A percentile compares a stretch with the other conserved stretches of the same genome.
These are phyloP conservation scores for Ophiostoma pallidulum DNA, from an alignment of 2,329 filamentous ascomycete genomes.

Conservation along the genomic window DNA sequence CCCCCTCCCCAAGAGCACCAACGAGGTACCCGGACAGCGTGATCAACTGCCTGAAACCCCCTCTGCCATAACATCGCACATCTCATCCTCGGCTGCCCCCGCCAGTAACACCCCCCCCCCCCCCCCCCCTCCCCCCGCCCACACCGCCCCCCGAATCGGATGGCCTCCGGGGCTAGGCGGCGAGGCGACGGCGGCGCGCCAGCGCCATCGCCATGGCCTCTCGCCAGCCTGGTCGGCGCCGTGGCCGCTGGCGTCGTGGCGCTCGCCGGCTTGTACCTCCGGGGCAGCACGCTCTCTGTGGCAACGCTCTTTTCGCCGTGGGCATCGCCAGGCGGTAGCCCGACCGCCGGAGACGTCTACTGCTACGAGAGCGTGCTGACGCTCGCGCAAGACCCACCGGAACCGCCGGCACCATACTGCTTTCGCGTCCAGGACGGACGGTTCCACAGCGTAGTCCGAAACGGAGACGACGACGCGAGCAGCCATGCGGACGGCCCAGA, in stretches of 20 bases:
- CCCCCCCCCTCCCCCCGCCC: not conserved
- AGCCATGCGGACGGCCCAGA: too few relatives aligned
- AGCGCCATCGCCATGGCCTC: not conserved
- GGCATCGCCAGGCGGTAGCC: too few relatives aligned
- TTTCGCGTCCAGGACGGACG: constrained; percentile 45
- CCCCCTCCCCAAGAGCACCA: not conserved
- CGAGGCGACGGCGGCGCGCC: not conserved
- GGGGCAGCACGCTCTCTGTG: not conserved
- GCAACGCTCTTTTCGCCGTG: not conserved
- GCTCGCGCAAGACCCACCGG: constrained; percentile 27
- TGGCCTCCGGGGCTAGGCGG: not conserved
- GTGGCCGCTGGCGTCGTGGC: not conserved
- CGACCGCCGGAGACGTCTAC: constrained; percentile 22
- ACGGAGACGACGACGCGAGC: constrained; percentile 19
- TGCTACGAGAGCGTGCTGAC: constrained; percentile 37
- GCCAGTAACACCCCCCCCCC: not conserved
- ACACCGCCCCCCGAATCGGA: not conserved
- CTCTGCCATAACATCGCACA: not conserved
- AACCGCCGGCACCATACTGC: constrained; percentile 35
- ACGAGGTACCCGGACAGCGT: too few relatives aligned
- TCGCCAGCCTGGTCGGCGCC: not conserved
- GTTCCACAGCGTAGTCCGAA: constrained; percentile 40
- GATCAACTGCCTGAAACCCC: too few relatives aligned
- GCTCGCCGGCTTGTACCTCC: not conserved
- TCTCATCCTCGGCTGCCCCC: not conserved